Base-by-base conservation (phyloP, 352 stramenopile species). In the Phytophthora sp. region DNA sequence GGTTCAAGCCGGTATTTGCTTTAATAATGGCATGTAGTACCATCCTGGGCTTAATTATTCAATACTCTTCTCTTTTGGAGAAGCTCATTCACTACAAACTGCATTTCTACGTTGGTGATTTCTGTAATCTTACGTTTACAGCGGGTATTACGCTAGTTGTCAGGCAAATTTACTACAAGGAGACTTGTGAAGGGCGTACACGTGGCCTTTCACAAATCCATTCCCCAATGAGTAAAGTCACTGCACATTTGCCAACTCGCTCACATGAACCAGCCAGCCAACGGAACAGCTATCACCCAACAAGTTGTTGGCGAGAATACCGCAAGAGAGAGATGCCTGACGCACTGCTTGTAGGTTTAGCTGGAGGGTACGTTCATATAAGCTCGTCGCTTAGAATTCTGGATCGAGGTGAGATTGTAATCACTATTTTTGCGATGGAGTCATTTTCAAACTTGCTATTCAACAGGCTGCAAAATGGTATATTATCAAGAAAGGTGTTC, bases 381-480 rank as follows among this genome's bases (percentile, higher is more conserved):
- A 21, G 59, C 9, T 59, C 43, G n/a, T 11, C 17, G 5, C 26
- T 32, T 6, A 30, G 51, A 23, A 34, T 61, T 2, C 20, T 69
- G 1, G 41, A 52, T 4, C 46, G 35, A 10, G 41, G 54, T 3
- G 17, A 38, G 1, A 17, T 45, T 17, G 8, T 57, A 3, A 20
- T 72, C 12, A 4, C 58, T 24, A 26, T 41, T 12, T 31, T 52
- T 7, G 37, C 39, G n/a, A n/a, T 10, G 75, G 73, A 6, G 30
- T 74, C 3, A 21, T 35, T 4, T 42, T 78, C 30, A 82, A 82
- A 30, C 34, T 82, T 2, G 12, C 41, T 3, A 49, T 68, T 1
- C 66, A 82, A 57, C 69, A 82, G 35, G 5, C 54, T 12, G 54
- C 54, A 7, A 78, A 77, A 34, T 10, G 37, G 2, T 48, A 54